These are phyloP conservation scores for Saccharomycopsis javanensis DNA, from an alignment of 805 yeast genomes.

Conservation along the genomic window DNA sequence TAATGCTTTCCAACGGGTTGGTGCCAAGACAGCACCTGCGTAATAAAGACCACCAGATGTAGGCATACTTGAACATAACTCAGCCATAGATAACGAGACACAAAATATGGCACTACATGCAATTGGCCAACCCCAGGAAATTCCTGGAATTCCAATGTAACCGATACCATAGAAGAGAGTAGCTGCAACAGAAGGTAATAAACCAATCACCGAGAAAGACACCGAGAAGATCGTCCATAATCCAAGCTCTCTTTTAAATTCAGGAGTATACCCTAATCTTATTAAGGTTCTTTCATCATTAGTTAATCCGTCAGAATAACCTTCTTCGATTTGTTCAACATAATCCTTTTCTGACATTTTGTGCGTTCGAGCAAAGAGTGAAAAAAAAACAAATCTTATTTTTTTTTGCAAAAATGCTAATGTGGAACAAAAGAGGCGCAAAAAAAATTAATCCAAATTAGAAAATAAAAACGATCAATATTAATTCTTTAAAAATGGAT, in stretches of 20 bases:
- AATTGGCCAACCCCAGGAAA: conserved; percentile 67
- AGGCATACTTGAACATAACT: conserved; percentile 59
- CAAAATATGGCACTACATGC: conserved; percentile 34
- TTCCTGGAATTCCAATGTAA: conserved; percentile 18
- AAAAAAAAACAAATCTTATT: not conserved
- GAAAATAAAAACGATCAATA: not conserved
- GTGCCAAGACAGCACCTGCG: conserved; percentile 62
- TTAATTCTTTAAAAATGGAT: not conserved
- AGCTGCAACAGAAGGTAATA: conserved; percentile 55
- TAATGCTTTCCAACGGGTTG: conserved; percentile 40
- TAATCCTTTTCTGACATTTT: not conserved
- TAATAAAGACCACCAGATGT: conserved; percentile 69
- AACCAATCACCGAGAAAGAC: conserved; percentile 65
- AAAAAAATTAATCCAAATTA: not conserved
- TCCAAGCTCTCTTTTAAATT: conserved; percentile 49
- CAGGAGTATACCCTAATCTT: conserved; percentile 52
- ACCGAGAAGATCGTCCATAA: conserved; percentile 60
- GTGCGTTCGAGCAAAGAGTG: not conserved
- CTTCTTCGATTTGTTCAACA: conserved; percentile 24
- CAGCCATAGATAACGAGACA: conserved; percentile 52
- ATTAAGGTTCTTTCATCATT: conserved; percentile 24
- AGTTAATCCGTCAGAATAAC: conserved; percentile 30
- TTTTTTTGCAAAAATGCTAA: not conserved
- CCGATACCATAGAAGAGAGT: conserved; percentile 45
- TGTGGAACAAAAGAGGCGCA: not conserved